Base-by-base conservation (phyloP, 139 green algal genomes). In the Chlamydomonas schloesseri region DNA sequence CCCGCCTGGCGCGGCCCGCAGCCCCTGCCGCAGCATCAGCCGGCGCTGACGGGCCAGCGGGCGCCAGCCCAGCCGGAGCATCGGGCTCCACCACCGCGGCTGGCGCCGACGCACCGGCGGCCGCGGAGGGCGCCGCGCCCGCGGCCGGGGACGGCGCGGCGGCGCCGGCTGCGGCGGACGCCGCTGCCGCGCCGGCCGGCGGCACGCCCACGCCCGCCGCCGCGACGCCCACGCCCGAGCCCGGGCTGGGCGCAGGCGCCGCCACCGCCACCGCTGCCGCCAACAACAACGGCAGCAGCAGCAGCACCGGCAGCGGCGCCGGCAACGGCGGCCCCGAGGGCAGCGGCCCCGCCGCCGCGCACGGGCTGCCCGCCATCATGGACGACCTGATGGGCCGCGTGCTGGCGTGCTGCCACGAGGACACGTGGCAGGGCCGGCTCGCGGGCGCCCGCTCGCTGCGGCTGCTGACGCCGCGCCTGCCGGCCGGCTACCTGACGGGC, bases 331-430 rank as follows among this genome's bases (percentile, higher is more conserved):
- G 71, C 84, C 55, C 71, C 81, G 67, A 29, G 60, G 46, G 64
- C 57, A 28, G 50, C 42, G 42, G 42, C 42, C 42, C 50, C 60
- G 76, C 76, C 14, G 42, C 28, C 18, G 29, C 79, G 64, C 79
- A 88, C 4, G 82, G 71, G n/a, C 85, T 96, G 64, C 93, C 94
- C 15, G 37, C 88, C 14, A 90, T 98, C 29, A 79, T 99, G 21
- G 92, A 98, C 33, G 91, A 97, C 68, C 88, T 99, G 42, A 69
- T 97, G 37, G 88, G 89, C 6, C 93, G 96, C 20, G 78, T 99
- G 50, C 81, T 98, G 85, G 94, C 99, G 88, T 95, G 92, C 86
- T 99, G 97, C 91, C 98, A 97, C 73, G 94, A 95, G 21, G 94
- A 96, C 71, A 88, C 87, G 14, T 99, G 97, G 97, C 79, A 95